phyloP scores from a whole-genome alignment of 768 basidiomycete species.

The Galerina marginata region DNA sequence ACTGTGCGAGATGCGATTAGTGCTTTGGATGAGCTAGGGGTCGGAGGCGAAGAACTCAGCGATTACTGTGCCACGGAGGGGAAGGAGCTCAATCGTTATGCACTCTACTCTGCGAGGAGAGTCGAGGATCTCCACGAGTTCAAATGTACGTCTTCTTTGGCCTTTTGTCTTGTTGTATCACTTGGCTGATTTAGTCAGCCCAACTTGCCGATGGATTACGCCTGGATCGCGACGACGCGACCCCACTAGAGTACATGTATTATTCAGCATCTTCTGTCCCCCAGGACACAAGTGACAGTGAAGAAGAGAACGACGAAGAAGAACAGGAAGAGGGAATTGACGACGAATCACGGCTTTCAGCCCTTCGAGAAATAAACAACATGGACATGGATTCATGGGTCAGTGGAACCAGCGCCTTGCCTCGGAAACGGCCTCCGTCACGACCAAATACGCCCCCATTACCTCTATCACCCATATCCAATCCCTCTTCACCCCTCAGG shows the following conservation, averaged over 20 bases:
- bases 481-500: constrained; percentile 57
- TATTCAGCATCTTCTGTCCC: constrained; percentile 37
- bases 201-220: constrained; percentile 64
- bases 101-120: constrained; percentile 63
- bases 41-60: constrained; percentile 68
- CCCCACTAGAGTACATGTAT: constrained; percentile 54
- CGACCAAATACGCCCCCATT: constrained; percentile 44
- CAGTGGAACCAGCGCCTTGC: constrained; percentile 18
- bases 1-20: constrained; percentile 63
- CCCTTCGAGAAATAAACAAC: constrained; percentile 2
- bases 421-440: constrained; percentile 34
- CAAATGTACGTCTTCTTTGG: constrained; percentile 60
- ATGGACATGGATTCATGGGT: constrained; percentile 37
- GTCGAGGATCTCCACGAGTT: constrained; percentile 78
- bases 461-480: constrained; percentile 63
- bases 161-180: constrained; percentile 24
- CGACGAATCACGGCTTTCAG: constrained; percentile 5
- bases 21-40: constrained; percentile 78
- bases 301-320: constrained; percentile 25
- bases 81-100: constrained; percentile 71
- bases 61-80: constrained; percentile 74
- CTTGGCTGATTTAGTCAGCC: constrained; percentile 47
- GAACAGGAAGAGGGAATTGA: constrained; percentile 3
- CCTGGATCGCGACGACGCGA: constrained; percentile 58
- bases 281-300: constrained; percentile 34